Percentiles rank a stretch among this genome's conserved stretches.
These are phyloP conservation scores for Metschnikowia similis DNA, from an alignment of 805 yeast species.

Conservation along the genomic window DNA sequence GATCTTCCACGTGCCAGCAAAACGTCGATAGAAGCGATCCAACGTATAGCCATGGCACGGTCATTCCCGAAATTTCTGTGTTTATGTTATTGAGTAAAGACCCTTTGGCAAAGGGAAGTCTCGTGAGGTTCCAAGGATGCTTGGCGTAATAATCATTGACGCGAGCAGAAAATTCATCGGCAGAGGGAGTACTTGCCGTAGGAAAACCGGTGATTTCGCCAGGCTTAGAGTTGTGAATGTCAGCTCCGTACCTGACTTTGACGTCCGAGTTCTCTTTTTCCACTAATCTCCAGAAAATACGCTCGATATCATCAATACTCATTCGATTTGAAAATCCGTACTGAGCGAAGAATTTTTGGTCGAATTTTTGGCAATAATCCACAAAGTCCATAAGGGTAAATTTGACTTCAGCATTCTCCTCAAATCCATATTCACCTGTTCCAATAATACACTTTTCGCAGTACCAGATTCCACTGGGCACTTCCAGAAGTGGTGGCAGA, in stretches of 20 bases:
- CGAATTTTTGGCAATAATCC: constrained; percentile 48
- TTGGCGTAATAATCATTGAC: constrained; percentile 31
- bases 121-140: constrained; percentile 75
- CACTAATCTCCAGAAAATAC: constrained; percentile 60
- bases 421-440: constrained; percentile 85
- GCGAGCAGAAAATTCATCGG: constrained; percentile 14
- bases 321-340: constrained; percentile 6
- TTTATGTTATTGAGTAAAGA: constrained; percentile 65
- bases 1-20: constrained; percentile 97
- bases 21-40: constrained; percentile 89
- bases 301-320: constrained; percentile 48
- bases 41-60: constrained; percentile 90
- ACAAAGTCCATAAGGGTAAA: constrained; percentile 62
- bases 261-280: constrained; percentile 40
- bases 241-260: constrained; percentile 80
- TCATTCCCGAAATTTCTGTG: constrained; percentile 82
- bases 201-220: constrained; percentile 80
- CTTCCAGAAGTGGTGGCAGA: constrained; percentile 45
- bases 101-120: constrained; percentile 64
- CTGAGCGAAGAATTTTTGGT: constrained; percentile 38
- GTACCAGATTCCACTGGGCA: constrained; percentile 68
- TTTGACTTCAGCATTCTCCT: constrained; percentile 50
- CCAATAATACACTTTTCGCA: constrained; percentile 85
- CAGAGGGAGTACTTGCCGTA: constrained; percentile 20
- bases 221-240: constrained; percentile 61